Evolutionary conservation across 2,329 filamentous ascomycete species (phyloP), one percentile per base, ranked within the genome.

Genomic region (Scytalidium sp.): DNA sequence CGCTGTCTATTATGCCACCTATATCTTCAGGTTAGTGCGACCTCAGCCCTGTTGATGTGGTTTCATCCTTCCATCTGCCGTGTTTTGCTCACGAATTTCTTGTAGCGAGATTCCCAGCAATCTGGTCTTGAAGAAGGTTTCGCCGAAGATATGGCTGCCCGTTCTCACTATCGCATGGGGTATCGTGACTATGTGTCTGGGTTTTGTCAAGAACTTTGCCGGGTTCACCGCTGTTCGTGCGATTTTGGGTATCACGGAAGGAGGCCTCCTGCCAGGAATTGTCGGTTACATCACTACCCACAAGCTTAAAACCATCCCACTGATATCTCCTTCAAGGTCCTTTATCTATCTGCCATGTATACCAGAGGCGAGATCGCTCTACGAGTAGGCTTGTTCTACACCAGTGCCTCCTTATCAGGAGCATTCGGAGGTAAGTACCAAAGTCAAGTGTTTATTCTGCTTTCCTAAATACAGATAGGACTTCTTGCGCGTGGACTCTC

Each of bases 301-400:
- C 39, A 9, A 45, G n/a, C 43, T 27, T 19, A 6, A 40, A 8
- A 7, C 32, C 21, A 43, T 42, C 42, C 17, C 42, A 54, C 59
- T 51, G 36, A 50, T 41, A 7, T 44, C 8, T 36, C 19, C 3
- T 15, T 15, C 2, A 41, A 78, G 73, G 75, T 86, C 1, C 68
- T 88, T 1, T 88, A 88, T 58, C 72, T 88, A 11, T 84, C 82
- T 0, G 72, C 75, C 6, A 76, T 87, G 54, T 83, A 83, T 51
- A 78, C 73, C 19, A 72, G 79, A n/a, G 72, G 58, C 15, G 61
- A 62, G 45, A 60, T 62, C 56, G 60, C 60, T 7, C 43, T 64
- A 84, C 87, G 84, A 3, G 84, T 88, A 45, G 84, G 83, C 23
- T 69, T 87, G 5, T 87, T 88, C 59, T 88, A 86, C 61, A 85